Evolutionary conservation across 352 stramenopile genomes (phyloP), one percentile per base, ranked within the genome.

Genomic region (Phytophthora rubi): DNA sequence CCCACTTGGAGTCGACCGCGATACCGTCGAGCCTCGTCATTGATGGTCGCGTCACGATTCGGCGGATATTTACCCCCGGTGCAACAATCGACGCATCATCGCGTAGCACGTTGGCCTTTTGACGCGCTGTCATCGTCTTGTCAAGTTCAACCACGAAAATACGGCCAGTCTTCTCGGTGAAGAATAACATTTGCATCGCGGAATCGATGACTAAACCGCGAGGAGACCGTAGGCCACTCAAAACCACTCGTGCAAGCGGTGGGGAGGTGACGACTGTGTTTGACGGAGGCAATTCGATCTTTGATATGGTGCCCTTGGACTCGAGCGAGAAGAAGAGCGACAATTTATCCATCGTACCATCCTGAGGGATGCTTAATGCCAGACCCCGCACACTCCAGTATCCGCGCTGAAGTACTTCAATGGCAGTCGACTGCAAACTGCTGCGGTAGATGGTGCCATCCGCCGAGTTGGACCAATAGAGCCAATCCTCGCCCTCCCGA

Each of bases 391-490:
- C 82, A 9, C 75, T 76, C 86, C 86, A 94, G 1, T 60, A 75
- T 5, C 69, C 57, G 9, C 73, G 63, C 59, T 83, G 73, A 6
- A 94, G 53, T 12, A 81, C 59, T 8, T 80, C 62, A 15, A 92
- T 83, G 8, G 64, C 57, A 9, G 65, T 86, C 6, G 80, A 78
- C 2, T 13, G 13, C n/a, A 91, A 64, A 42, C 71, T 83, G n/a
- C 73, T 91, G 1, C 80, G 70, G 59, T 94, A 94, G 39, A 94
- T 86, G 0, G 49, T 71, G 0, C 86, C 84, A 37, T 94, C 86
- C 1, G 62, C 70, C 6, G 84, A 86, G 48, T 92, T 94, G 32
- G 84, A 87, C 86, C 86, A 94, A 64, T 89, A 92, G 4, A 94
- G 60, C 70, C 79, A 87, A 44, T 81, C 58, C 23, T 77, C 28